Conservation (phyloP, 1,284 basidiomycete species). For the Peniophora sp. region DNA sequence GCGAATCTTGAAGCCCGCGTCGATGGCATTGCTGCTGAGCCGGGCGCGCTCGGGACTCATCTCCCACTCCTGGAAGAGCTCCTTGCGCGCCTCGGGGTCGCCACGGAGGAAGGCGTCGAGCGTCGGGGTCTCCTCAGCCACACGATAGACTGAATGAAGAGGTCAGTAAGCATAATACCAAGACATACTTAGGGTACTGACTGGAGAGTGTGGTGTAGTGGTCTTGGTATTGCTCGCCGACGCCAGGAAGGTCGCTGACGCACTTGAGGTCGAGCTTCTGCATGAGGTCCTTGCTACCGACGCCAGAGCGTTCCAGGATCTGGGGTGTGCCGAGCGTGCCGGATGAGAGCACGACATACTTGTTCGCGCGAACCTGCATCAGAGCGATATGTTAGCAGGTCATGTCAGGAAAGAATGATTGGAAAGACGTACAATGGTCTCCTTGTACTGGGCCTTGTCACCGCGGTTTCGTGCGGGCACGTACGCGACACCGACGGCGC, state of each 20-base stretch:
- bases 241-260: slow-evolving; percentile 63
- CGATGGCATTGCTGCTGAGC: slow-evolving; percentile 61
- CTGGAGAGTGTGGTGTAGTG: slow-evolving; percentile 64
- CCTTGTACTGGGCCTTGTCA: slow-evolving; percentile 41
- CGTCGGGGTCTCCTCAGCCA: slow-evolving; percentile 55
- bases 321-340: slow-evolving; percentile 64
- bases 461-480: slow-evolving; percentile 55
- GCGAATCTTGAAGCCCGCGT: slow-evolving; percentile 71
- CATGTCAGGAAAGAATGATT: neutral
- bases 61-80: slow-evolving; percentile 65
- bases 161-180: neutral
- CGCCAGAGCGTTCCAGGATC: slow-evolving; percentile 66
- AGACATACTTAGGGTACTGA: slow-evolving; percentile 20
- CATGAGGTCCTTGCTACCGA: slow-evolving; percentile 47
- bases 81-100: slow-evolving; percentile 47
- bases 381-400: slow-evolving; percentile 1
- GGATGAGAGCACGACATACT: slow-evolving; percentile 55
- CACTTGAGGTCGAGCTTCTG: slow-evolving; percentile 51
- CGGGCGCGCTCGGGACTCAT: slow-evolving; percentile 60
- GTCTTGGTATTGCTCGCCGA: slow-evolving; percentile 68
- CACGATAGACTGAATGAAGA: slow-evolving; percentile 48
- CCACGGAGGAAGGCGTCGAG: slow-evolving; percentile 66
- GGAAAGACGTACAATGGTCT: slow-evolving; percentile 43
- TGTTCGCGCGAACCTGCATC: slow-evolving; percentile 41
- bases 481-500: slow-evolving; percentile 65